Percentiles rank a stretch among this genome's conserved stretches.
Evolutionary conservation across 352 stramenopile species (phyloP).

Genomic region (Elongisporangium prolatum): DNA sequence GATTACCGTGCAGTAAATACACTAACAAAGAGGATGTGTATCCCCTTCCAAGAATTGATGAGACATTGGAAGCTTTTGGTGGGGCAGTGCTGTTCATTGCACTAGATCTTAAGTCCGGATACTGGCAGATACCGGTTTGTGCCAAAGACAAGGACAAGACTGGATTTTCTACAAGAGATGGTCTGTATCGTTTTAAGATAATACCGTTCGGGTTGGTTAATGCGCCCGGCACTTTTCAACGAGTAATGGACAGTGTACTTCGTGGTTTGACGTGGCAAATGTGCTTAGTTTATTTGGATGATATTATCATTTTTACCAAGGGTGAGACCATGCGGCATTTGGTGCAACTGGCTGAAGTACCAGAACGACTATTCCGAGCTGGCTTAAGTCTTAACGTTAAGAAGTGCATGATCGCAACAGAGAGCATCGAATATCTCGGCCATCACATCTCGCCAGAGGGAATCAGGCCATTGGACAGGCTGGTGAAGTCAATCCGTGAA

Average conservation of each 20-base stretch:
- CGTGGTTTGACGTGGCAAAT: constrained; percentile 16
- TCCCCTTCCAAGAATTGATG: constrained; percentile 8
- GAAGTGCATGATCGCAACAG: constrained; percentile 13
- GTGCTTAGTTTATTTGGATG: too few species aligned
- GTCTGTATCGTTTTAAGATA: constrained; percentile 13
- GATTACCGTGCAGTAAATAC: constrained; percentile 15
- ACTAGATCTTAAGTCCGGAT: constrained; percentile 11
- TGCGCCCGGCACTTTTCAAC: constrained; percentile 18
- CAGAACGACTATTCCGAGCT: constrained; percentile 7
- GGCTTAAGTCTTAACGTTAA: constrained; percentile 12
- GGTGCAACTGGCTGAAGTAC: constrained; percentile 12
- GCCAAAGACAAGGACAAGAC: constrained; percentile 13
- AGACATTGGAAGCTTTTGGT: constrained; percentile 9
- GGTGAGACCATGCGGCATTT: constrained; percentile 7
- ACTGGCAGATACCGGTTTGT: constrained; percentile 11
- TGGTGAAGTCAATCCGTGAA: constrained; percentile 5
- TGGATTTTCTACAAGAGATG: constrained; percentile 11
- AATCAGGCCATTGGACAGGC: constrained; percentile 3
- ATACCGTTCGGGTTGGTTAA: constrained; percentile 23
- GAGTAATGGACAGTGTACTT: constrained; percentile 20
- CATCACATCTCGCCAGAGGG: constrained; percentile 10
- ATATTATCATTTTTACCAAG: constrained; percentile 21
- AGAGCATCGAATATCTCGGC: too few species aligned
- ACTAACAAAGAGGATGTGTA: constrained; percentile 20
- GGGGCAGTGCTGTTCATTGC: constrained; percentile 8